Evolutionary conservation across 2,329 filamentous ascomycete genomes (phyloP), one percentile per base, ranked within the genome.

Genomic region (Fusarium papillatum): DNA sequence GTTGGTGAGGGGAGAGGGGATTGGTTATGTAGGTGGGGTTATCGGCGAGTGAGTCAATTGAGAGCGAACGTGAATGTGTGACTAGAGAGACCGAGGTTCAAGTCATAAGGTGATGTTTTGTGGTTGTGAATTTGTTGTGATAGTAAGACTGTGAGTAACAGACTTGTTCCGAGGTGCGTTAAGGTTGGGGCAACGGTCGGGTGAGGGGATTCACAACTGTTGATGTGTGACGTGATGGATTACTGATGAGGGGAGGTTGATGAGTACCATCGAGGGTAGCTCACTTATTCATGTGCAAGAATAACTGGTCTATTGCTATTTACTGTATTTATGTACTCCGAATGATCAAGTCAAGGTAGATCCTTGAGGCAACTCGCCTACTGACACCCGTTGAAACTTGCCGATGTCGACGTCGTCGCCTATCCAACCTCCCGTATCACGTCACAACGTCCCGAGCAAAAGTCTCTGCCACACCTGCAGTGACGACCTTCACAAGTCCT

Each of bases 1-100:
- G 14, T 38, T 31, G 31, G 31, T 63, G 9, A 16, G 26, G 22
- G 41, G 43, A 17, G 7, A 38, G 53, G 72, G 50, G 36, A 36
- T 41, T 59, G 61, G 41, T 74, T 76, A 74, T 76, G 74, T 76
- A 74, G 46, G 71, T 71, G 74, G 74, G 73, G 7, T 29, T 7
- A 36, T 29, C 73, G 73, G 74, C 50, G 74, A 62, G 64, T 76
- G 74, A 76, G 74, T 76, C 74, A 76, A 65, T 69, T 48, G 36
- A 26, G 46, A 9, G 57, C 19, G 36, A 39, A n/a, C 8, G 46
- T 55, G 63, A 55, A n/a, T 14, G 19, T 36, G 9, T 43, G 64
- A 43, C 41, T 26, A 61, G 36, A 11, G 24, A 11, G 24, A 31
- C 14, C 5, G 16, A n/a, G 38, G n/a, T 48, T 48, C 31, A 46